Conservation (phyloP, 768 basidiomycete species). For the Gymnopilus junonius region DNA sequence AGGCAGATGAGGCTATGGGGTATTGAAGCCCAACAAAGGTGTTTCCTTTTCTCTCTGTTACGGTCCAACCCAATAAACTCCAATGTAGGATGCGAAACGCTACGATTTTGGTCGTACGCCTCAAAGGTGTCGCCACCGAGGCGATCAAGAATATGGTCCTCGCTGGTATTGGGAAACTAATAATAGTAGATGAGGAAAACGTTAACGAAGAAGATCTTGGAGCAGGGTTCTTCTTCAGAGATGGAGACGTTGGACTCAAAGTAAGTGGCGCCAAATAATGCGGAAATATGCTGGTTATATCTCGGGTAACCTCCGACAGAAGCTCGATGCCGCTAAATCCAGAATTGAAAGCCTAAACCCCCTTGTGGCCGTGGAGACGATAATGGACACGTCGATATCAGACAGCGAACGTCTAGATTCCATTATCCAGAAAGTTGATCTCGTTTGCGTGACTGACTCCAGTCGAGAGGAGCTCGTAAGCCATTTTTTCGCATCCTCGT, state of each 20-base stretch:
- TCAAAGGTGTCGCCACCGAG: conserved; percentile 89
- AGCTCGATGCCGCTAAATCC: conserved; percentile 82
- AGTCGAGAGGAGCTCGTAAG: conserved; percentile 73
- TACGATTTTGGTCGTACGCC: conserved; percentile 79
- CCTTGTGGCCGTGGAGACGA: conserved; percentile 79
- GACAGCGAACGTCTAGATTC: conserved; percentile 57
- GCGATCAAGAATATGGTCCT: conserved; percentile 97
- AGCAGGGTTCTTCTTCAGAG: conserved; percentile 91
- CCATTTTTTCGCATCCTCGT: conserved; percentile 7
- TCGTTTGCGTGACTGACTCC: conserved; percentile 89
- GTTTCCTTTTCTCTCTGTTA: conserved; percentile 21
- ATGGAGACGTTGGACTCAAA: conserved; percentile 90
- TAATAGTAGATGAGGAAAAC: conserved; percentile 78
- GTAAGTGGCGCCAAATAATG: conserved; percentile 46
- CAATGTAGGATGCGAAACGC: conserved; percentile 87
- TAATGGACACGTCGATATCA: conserved; percentile 53
- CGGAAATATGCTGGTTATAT: conserved; percentile 45
- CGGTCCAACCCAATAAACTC: conserved; percentile 16
- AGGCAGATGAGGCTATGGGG: conserved; percentile 98
- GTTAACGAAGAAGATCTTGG: conserved; percentile 89
- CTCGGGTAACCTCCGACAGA: conserved; percentile 53
- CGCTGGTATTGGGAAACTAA: conserved; percentile 89
- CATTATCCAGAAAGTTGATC: conserved; percentile 70
- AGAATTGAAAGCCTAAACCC: conserved; percentile 93
- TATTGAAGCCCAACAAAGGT: conserved; percentile 96